phyloP scores from a whole-genome alignment of 768 basidiomycete genomes.

The Hygrocybe punicea region DNA sequence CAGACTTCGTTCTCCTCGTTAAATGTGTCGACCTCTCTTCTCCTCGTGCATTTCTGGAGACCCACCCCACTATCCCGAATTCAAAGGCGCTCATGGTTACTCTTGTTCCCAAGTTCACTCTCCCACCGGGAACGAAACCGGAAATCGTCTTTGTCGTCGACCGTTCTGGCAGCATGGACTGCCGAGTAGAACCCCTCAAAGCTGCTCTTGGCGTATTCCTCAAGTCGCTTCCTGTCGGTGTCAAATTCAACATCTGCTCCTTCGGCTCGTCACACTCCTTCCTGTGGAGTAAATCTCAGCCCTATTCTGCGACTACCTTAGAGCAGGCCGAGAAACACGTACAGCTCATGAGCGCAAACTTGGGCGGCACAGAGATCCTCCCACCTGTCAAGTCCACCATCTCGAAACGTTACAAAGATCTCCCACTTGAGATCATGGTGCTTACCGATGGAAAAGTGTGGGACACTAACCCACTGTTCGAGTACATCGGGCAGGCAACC shows the following conservation, averaged over 20 bases:
- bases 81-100: background rate
- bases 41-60: background rate
- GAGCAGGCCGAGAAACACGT: background rate
- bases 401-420: background rate
- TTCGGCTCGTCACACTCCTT: background rate
- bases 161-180: background rate
- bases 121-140: background rate
- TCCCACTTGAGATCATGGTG: background rate
- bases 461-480: background rate
- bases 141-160: background rate
- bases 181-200: background rate
- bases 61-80: background rate
- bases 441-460: background rate
- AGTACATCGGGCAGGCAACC: background rate
- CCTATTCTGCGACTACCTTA: background rate
- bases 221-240: background rate
- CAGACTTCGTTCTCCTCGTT: conserved; percentile 1
- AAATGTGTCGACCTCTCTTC: background rate
- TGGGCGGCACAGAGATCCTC: background rate
- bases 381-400: background rate
- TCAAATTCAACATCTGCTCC: conserved; percentile 2
- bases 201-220: background rate
- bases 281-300: background rate
- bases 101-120: background rate
- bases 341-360: background rate